Evolutionary conservation across 495 filamentous ascomycete species (phyloP), one percentile per base, ranked within the genome.

Genomic region (Penicillium argentinense): DNA sequence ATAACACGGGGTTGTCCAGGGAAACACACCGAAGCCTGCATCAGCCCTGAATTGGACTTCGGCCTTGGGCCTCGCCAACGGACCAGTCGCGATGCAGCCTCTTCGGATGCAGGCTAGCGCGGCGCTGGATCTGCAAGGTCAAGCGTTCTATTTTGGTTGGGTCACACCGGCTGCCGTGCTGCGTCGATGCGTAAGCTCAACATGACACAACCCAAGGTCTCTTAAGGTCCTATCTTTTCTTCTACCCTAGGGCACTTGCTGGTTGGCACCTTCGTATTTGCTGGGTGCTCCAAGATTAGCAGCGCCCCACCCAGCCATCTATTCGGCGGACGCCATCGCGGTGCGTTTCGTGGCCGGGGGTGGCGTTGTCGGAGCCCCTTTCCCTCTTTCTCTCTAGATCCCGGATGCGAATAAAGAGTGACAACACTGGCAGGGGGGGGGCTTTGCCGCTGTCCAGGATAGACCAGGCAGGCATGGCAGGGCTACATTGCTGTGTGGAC

Each of bases 71-170:
- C 13, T 22, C 6, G 7, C 16, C 2, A 33, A 40, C 40, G 42
- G 42, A 23, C 47, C 57, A 46, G 24, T 32, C 18, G 28, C 14
- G 23, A 19, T 18, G 40, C 27, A 23, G n/a, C 28, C 36, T 40
- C 27, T 19, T 18, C 27, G 33, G 16, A 16, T 36, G 33, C 33
- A 36, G 25, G 33, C 46, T 51, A 57, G 57, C 43, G 49, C 28
- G 30, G 18, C 42, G 29, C 48, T 46, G 23, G 50, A 57, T 55
- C 54, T 61, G 58, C 54, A 61, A 57, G 58, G 54, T 50, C 51
- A 32, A 30, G 34, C 39, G 32, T 59, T 53, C 59, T 62, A 62
- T 62, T 62, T 59, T 58, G 19, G 54, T 57, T 38, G 45, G 59
- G 51, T 59, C 51, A 46, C 54, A 61, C 58, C 47, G 39, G 46